These are phyloP conservation scores for Acrocalymma vagum DNA, from an alignment of 2,329 filamentous ascomycete species.

Conservation along the genomic window DNA sequence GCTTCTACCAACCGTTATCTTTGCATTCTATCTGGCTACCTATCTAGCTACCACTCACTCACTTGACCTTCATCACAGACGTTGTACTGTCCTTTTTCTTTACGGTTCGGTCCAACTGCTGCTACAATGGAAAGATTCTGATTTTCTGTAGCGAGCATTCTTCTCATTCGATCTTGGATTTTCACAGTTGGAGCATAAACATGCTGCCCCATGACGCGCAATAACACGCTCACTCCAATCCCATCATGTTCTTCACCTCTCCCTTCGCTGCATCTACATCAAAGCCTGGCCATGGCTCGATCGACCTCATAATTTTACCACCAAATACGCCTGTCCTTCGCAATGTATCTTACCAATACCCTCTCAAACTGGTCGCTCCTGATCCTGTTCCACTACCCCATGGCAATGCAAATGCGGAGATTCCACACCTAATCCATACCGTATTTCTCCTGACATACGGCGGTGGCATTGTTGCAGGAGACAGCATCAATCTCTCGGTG, in stretches of 20 bases:
- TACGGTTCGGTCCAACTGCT: no score
- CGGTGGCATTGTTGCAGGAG: constrained; percentile 88
- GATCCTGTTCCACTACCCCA: constrained; percentile 68
- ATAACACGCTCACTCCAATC: no score
- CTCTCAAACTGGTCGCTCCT: constrained; percentile 90
- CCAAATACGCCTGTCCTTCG: constrained; percentile 75
- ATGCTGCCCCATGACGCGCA: constrained; percentile 1
- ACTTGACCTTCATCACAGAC: no score
- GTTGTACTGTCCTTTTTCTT: no score
- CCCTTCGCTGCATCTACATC: constrained; percentile 81
- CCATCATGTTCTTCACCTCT: constrained; percentile 56
- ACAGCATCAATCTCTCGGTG: constrained; percentile 78
- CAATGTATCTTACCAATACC: constrained; percentile 87
- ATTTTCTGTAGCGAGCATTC: no score
- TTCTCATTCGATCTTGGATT: no score
- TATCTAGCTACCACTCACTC: no score
- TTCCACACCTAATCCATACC: constrained; percentile 68
- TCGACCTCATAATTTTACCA: constrained; percentile 77
- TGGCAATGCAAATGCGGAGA: constrained; percentile 11
- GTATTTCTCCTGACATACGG: constrained; percentile 95
- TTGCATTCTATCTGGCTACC: no score
- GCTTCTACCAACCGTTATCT: no score
- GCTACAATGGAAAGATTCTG: no score
- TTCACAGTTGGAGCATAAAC: no score
- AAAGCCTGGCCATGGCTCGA: constrained; percentile 78